Evolutionary conservation across 75 land plant genomes (phyloP), one percentile per base, ranked within the genome.

Genomic region (Azolla pinnata): DNA sequence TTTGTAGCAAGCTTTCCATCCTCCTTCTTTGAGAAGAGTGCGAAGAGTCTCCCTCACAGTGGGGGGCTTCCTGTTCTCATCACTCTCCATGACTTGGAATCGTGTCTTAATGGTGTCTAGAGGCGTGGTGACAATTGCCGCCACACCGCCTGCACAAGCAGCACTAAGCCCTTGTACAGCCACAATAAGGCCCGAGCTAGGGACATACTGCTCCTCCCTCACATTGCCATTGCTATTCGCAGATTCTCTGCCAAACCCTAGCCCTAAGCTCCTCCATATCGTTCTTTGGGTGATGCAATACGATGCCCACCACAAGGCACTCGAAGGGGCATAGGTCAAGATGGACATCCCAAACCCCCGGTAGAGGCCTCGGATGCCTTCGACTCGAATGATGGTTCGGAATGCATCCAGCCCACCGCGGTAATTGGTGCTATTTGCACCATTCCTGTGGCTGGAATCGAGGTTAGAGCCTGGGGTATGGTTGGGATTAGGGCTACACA

Each of bases 231-330:
- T 64, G 62, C 42, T 73, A 17, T 46, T 46, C 17, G n/a, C n/a
- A n/a, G n/a, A n/a, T n/a, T n/a, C n/a, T n/a, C 2, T 46, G 12
- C 49, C 17, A 17, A 46, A 46, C 2, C 49, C 49, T 4, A 46
- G 49, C 2, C 49, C 49, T 4, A 46, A 23, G 26, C 80, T 71
- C 3, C 70, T 79, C 97, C 97, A 91, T 31, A 91, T 67, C 0
- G 63, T 54, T 38, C 88, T 59, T 61, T 90, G 91, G 5, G 78
- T 66, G 3, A 81, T 62, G 27, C 86, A 76, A 59, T 91, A 91
- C 12, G 88, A 79, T 0, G 95, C 86, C 97, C 97, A 91, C 97
- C 97, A 91, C 3, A 91, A 79, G 0, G 97, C 97, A 69, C 85
- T 91, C 1, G 95, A 88, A 0, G 97, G 97, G 9, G 95, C 95